A percentile compares a stretch with the other conserved stretches of the same genome.
Evolutionary conservation across 768 basidiomycete species (phyloP).

Genomic region (Hypholoma fasciculare): DNA sequence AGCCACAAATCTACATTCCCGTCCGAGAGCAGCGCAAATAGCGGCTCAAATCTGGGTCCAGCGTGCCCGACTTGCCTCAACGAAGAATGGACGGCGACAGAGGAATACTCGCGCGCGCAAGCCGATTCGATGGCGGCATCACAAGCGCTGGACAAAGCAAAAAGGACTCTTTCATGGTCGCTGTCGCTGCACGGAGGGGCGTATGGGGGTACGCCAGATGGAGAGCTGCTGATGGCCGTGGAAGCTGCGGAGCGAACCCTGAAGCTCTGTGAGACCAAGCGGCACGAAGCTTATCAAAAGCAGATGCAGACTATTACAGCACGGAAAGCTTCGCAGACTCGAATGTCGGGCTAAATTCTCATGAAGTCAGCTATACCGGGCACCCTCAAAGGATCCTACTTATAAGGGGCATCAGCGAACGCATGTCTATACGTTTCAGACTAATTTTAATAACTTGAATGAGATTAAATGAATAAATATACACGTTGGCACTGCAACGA

Average conservation of each 20-base stretch:
- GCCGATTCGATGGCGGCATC: background rate
- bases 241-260: background rate
- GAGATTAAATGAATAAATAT: too few species aligned
- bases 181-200: background rate
- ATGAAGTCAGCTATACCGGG: background rate
- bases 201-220: background rate
- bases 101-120: slow-evolving; percentile 1
- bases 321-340: background rate
- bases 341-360: background rate
- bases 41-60: background rate
- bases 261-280: background rate
- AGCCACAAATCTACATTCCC: background rate
- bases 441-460: too few species aligned
- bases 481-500: too few species aligned
- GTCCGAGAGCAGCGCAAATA: background rate
- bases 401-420: background rate
- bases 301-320: background rate
- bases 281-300: background rate
- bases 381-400: background rate
- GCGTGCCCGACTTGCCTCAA: slow-evolving; percentile 2
- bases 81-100: slow-evolving; percentile 1
- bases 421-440: too few species aligned
- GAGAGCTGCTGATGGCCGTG: background rate
- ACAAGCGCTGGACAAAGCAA: background rate
- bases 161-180: background rate